Conservation (phyloP, 257 asterid species). For the Nicotiana attenuata region DNA sequence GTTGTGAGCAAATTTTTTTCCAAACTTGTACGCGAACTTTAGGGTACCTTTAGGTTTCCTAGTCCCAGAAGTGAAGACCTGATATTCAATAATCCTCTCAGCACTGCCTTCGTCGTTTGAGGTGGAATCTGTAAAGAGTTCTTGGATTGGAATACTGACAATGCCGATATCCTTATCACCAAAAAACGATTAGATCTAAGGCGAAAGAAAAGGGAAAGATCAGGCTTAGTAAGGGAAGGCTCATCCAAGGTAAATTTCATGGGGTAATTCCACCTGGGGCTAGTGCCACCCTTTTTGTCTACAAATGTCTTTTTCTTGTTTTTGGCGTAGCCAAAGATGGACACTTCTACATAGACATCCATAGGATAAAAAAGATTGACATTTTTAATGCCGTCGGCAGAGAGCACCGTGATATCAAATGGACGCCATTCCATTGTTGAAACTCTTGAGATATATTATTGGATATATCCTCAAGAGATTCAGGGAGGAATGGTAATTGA, state of each 20-base stretch:
- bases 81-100: slow-evolving; percentile 6
- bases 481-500: neutral
- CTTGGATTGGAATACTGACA: slow-evolving; percentile 4
- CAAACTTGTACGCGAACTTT: slow-evolving; percentile 12
- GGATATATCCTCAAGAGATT: neutral
- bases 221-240: neutral
- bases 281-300: slow-evolving; percentile 43
- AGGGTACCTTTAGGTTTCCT: slow-evolving; percentile 11
- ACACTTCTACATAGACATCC: slow-evolving; percentile 48
- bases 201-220: neutral
- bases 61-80: neutral
- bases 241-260: slow-evolving; percentile 34
- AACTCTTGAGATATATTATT: neutral
- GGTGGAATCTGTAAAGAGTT: neutral
- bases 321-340: slow-evolving; percentile 43
- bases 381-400: slow-evolving; percentile 47
- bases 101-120: neutral
- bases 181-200: neutral
- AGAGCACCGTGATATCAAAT: slow-evolving; percentile 32
- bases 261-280: slow-evolving; percentile 51
- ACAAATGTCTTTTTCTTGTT: slow-evolving; percentile 35
- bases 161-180: slow-evolving; percentile 5
- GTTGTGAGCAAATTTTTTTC: neutral
- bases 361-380: slow-evolving; percentile 41
- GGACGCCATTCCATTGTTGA: slow-evolving; percentile 48